A percentile compares a stretch with the other conserved stretches of the same genome.
These are phyloP conservation scores for Priceomyces melissophilus DNA, from an alignment of 805 yeast genomes.

Conservation along the genomic window DNA sequence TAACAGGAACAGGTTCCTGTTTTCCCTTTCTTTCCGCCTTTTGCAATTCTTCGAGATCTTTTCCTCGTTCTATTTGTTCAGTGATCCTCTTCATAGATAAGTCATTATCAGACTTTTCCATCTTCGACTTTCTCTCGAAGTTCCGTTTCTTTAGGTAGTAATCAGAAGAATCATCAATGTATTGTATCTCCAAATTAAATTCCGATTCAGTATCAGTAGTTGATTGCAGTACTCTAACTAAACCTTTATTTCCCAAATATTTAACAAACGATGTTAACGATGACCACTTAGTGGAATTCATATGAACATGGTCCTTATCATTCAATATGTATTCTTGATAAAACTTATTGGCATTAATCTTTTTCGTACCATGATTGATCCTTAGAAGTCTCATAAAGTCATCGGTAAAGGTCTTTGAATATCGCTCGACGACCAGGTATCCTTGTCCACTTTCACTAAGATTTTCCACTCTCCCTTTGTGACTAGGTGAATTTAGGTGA, in stretches of 20 bases:
- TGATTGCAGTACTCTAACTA: slow-evolving; percentile 45
- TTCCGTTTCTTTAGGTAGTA: slow-evolving; percentile 32
- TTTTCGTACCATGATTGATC: slow-evolving; percentile 76
- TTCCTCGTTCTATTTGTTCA: slow-evolving; percentile 51
- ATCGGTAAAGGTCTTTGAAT: slow-evolving; percentile 53
- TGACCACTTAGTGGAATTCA: slow-evolving; percentile 84
- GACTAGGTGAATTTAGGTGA: slow-evolving; percentile 82
- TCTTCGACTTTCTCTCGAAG: slow-evolving; percentile 31
- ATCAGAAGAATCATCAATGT: slow-evolving; percentile 20
- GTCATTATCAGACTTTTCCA: slow-evolving; percentile 45
- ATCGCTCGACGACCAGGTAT: slow-evolving; percentile 52
- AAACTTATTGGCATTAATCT: slow-evolving; percentile 74
- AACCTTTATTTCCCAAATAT: slow-evolving; percentile 53
- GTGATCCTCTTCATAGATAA: slow-evolving; percentile 41
- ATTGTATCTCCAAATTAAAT: slow-evolving; percentile 30
- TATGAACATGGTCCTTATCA: slow-evolving; percentile 80
- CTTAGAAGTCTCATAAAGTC: slow-evolving; percentile 64
- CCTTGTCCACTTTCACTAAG: slow-evolving; percentile 38
- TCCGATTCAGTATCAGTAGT: slow-evolving; percentile 28
- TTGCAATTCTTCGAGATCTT: background rate
- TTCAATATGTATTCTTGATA: slow-evolving; percentile 81
- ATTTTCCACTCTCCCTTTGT: slow-evolving; percentile 50
- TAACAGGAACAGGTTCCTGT: background rate
- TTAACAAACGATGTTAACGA: slow-evolving; percentile 66
- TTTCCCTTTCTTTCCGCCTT: background rate